Base-by-base conservation (phyloP, 192 early-diverging fungal genomes). In the Anaeromyces robustus region DNA sequence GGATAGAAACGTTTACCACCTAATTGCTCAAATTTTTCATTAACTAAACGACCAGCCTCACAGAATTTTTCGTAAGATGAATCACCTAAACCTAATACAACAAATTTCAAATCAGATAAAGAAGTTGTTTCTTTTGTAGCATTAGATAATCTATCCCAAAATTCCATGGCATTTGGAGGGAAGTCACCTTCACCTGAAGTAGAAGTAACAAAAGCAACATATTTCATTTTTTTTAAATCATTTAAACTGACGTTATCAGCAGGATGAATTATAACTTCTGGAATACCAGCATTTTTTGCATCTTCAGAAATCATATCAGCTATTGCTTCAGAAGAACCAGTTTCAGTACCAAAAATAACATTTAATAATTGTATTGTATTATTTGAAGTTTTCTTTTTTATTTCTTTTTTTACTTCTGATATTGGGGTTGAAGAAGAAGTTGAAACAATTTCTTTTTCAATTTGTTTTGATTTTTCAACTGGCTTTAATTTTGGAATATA, bases 101-200 rank as follows among this genome's bases (percentile, higher is more conserved):
- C 88, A 85, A 89, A 95, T 79, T 89, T 85, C 32, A 93, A 91
- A 77, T 91, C 92, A 77, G 84, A 86, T 68, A 96, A 84, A 37
- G 87, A 88, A 18, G 18, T 52, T 16, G 90, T 78, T 79, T 92
- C 91, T 78, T 83, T 85, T 29, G 89, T 88, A 28, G 91, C 86
- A 2, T 86, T 83, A 77, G 88, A 87, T 80, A 98, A 86, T 12
- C 86, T 87, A 88, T 94, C 94, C 92, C 93, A 94, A 81, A 95
- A 95, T 86, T 98, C 95, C 82, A 93, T 94, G 18, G 89, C 86
- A 84, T 97, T 96, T 81, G 92, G 92, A 1, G 97, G 97, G 82
- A 97, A 92, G 89, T 98, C 97, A 85, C 97, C 97, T 85, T 98
- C 96, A 30, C 97, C 97, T 34, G 97, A 96, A 19, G 97, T 97